Base-by-base conservation (phyloP, 345 rosid species). In the Gossypium anomalum region DNA sequence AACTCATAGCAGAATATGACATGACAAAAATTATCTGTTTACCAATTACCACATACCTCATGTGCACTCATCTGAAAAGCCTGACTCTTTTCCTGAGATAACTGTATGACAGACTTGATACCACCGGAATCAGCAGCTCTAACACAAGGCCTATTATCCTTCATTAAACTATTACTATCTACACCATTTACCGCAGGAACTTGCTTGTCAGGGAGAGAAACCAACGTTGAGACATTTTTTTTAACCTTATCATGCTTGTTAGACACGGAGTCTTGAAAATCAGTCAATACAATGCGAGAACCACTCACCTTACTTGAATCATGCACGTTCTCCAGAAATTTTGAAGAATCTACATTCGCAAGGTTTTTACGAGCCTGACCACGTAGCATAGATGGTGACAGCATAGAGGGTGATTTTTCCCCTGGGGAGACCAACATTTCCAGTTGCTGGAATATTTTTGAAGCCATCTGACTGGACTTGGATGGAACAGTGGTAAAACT, bases 301-400 rank as follows among this genome's bases (percentile, higher is more conserved):
- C 67, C 80, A 79, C 80, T 75, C 65, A 47, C 29, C 78, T 81
- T 67, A 69, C 67, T 77, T 34, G 41, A 34, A 82, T 78, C 90
- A 44, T 80, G 85, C 74, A 67, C 80, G 74, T 69, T 72, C 78
- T 86, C 93, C 72, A 81, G 51, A 60, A 84, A 74, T 67, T 85
- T 86, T 9, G 89, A 80, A 29, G 90, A 82, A 78, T 92, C 92
- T 60, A 82, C 82, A 82, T 84, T 88, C 74, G 88, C 90, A 38
- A 92, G 78, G 80, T 93, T 96, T 81, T 82, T 93, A 70, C 89
- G 91, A 78, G 99, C 93, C 44, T 80, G 90, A 59, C 97, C 97
- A 63, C 45, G 76, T 66, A 93, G 82, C 90, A 88, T 90, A 19
- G 97, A 90, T 68, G 92, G 82, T 75, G 94, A 91, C 85, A 90